These are phyloP conservation scores for Pythium rhizo-oryzae DNA, from an alignment of 352 stramenopile species.

Conservation along the genomic window DNA sequence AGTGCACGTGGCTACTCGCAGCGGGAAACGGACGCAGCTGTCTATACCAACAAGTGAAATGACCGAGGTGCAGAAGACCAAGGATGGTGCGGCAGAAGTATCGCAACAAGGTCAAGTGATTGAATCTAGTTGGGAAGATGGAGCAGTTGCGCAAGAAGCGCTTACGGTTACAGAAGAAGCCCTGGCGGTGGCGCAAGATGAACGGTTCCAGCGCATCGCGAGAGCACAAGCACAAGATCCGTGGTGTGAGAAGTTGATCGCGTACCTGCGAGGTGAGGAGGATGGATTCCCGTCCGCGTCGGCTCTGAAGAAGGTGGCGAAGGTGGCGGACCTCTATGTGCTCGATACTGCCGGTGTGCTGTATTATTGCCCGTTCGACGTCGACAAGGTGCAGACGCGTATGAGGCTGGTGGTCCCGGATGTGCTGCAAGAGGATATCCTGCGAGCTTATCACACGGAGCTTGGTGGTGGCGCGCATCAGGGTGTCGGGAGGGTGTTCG, in stretches of 20 bases:
- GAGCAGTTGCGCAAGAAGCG: neutral
- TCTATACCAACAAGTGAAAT: no score
- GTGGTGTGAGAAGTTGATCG: conserved; percentile 7
- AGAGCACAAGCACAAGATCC: neutral
- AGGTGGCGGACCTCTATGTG: neutral
- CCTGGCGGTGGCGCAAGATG: neutral
- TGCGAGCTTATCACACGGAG: conserved; percentile 6
- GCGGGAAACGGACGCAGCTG: no score
- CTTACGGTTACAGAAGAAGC: neutral
- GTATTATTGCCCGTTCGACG: neutral
- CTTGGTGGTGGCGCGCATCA: neutral
- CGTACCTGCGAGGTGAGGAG: neutral
- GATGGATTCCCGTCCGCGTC: neutral
- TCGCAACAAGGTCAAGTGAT: no score
- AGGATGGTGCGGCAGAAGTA: no score
- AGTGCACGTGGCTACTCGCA: no score
- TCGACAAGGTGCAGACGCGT: no score
- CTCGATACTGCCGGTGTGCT: conserved; percentile 3
- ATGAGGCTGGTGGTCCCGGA: neutral
- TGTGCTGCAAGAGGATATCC: conserved; percentile 2
- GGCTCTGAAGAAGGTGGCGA: neutral
- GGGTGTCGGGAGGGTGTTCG: conserved; percentile 10
- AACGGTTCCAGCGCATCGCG: conserved; percentile 12
- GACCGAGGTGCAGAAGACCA: no score
- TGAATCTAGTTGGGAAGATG: neutral